These are phyloP conservation scores for Echria macrotheca DNA, from an alignment of 495 filamentous ascomycete genomes.

Conservation along the genomic window DNA sequence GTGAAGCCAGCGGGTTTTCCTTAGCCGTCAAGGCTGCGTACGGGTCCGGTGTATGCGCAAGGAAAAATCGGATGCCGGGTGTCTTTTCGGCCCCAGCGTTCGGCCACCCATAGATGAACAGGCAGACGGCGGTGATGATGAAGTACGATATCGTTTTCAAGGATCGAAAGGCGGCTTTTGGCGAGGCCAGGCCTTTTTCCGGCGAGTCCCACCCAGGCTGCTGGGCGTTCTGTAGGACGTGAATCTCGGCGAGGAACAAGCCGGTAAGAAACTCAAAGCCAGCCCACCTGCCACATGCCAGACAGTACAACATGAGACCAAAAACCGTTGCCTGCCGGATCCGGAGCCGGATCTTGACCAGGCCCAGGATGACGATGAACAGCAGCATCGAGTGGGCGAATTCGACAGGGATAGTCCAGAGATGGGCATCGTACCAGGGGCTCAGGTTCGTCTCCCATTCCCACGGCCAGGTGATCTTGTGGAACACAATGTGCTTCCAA, in stretches of 20 bases:
- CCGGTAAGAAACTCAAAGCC: constrained; percentile 55
- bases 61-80: constrained; percentile 31
- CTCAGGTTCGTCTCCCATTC: constrained; percentile 49
- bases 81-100: constrained; percentile 33
- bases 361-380: constrained; percentile 51
- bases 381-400: constrained; percentile 59
- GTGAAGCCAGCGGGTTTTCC: constrained; percentile 27
- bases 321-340: constrained; percentile 44
- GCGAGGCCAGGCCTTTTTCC: constrained; percentile 4
- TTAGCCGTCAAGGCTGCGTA: constrained; percentile 24
- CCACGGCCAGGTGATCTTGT: constrained; percentile 48
- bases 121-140: constrained; percentile 25
- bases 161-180: background rate
- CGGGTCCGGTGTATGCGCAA: constrained; percentile 28
- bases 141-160: constrained; percentile 16
- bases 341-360: constrained; percentile 44
- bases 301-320: constrained; percentile 48
- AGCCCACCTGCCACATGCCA: constrained; percentile 55
- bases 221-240: constrained; percentile 30
- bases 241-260: constrained; percentile 54
- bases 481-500: constrained; percentile 43
- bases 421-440: constrained; percentile 52
- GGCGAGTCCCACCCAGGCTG: constrained; percentile 14
- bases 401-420: constrained; percentile 66
- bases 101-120: constrained; percentile 44